A percentile compares a stretch with the other conserved stretches of the same genome.
phyloP scores from a whole-genome alignment of 2,329 filamentous ascomycete species.

The Pseudocercospora fijiensis region DNA sequence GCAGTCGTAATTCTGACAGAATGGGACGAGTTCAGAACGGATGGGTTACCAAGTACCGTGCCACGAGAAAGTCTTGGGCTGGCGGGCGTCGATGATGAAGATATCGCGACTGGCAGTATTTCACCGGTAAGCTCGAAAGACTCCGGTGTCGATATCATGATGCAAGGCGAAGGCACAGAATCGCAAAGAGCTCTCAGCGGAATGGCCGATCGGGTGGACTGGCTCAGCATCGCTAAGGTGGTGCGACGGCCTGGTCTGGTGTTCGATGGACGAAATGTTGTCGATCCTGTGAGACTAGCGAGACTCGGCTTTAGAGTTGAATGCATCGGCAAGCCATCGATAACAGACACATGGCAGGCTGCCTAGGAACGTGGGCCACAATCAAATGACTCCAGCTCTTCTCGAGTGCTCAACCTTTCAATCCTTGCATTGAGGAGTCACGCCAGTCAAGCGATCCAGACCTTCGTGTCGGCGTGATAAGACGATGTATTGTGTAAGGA shows the following conservation, averaged over 20 bases:
- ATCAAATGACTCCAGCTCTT: background rate
- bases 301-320: background rate
- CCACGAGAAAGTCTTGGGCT: background rate
- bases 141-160: background rate
- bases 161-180: background rate
- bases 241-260: background rate
- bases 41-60: background rate
- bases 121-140: background rate
- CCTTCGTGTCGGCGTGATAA: background rate
- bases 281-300: background rate
- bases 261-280: background rate
- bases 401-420: background rate
- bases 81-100: background rate
- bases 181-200: background rate
- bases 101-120: background rate
- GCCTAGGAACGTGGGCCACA: background rate
- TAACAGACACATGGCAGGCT: background rate
- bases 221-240: background rate
- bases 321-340: background rate
- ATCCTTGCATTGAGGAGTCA: background rate
- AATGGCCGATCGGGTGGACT: background rate
- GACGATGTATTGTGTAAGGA: background rate
- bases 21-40: slow-evolving; percentile 31
- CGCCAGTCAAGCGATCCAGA: background rate
- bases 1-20: slow-evolving; percentile 37